Evolutionary conservation across 192 early-diverging fungal genomes (phyloP).

Genomic region (Podila clonocystis): DNA sequence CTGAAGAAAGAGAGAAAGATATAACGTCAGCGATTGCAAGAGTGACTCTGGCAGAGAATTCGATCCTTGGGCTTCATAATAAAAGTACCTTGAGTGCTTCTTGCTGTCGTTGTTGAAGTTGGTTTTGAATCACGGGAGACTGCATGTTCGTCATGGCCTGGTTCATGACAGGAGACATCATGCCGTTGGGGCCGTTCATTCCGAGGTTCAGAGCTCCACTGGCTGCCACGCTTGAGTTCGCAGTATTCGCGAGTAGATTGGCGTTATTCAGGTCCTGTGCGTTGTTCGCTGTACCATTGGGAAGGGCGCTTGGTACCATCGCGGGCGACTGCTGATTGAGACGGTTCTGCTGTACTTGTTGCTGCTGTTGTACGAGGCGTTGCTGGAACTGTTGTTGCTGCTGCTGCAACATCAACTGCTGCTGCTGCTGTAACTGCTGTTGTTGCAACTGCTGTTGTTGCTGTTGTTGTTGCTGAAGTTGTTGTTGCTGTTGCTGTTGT

Average conservation of each 20-base stretch:
- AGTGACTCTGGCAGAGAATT: not conserved
- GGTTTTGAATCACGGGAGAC: not conserved
- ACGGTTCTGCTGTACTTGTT: constrained; percentile 10
- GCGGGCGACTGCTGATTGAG: constrained; percentile 23
- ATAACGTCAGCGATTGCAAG: not conserved
- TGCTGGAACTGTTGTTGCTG: not conserved
- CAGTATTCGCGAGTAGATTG: not conserved
- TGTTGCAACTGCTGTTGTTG: constrained; percentile 17
- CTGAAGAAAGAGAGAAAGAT: constrained; percentile 6
- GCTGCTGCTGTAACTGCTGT: constrained; percentile 13
- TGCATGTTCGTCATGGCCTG: constrained; percentile 22
- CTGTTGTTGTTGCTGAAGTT: constrained; percentile 8
- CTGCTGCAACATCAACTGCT: not conserved
- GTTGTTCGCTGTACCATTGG: not conserved
- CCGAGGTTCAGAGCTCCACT: constrained; percentile 5
- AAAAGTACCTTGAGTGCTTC: constrained; percentile 21
- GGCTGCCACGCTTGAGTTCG: not conserved
- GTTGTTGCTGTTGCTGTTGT: constrained; percentile 10
- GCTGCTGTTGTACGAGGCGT: not conserved
- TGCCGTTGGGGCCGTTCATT: constrained; percentile 13
- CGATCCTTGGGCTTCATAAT: not conserved
- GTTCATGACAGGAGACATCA: constrained; percentile 48
- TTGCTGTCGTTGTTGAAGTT: constrained; percentile 12
- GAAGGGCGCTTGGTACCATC: constrained; percentile 22
- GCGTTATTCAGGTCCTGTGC: constrained; percentile 3